These are phyloP conservation scores for Bipolaris cookei DNA, from an alignment of 2,329 filamentous ascomycete genomes.

Conservation along the genomic window DNA sequence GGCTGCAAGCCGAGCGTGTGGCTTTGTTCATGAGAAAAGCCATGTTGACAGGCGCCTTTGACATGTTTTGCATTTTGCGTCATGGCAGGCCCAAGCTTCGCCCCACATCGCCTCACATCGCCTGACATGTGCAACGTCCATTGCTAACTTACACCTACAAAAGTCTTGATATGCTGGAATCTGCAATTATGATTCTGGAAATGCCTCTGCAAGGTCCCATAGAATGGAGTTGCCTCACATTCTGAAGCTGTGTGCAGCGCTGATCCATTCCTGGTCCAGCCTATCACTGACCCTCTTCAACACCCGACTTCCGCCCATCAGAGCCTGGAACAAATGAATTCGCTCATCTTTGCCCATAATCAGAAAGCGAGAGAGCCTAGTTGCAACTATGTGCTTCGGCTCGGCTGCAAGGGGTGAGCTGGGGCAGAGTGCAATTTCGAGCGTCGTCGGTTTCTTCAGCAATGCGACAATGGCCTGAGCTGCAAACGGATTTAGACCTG, in stretches of 20 bases:
- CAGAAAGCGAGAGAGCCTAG: slow-evolving; percentile 63
- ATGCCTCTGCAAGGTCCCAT: not conserved
- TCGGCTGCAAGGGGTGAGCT: slow-evolving; percentile 5
- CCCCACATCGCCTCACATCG: slow-evolving; percentile 6
- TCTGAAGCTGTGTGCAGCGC: slow-evolving; percentile 44
- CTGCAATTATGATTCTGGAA: not conserved
- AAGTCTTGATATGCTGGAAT: not conserved
- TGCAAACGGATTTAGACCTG: slow-evolving; percentile 74
- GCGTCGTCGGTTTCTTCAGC: slow-evolving; percentile 30
- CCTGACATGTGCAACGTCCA: not conserved
- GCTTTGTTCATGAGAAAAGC: slow-evolving; percentile 3
- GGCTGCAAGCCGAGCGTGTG: slow-evolving; percentile 4
- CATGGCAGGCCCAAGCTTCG: slow-evolving; percentile 24
- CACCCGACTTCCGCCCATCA: slow-evolving; percentile 63
- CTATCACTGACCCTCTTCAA: slow-evolving; percentile 59
- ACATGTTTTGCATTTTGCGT: slow-evolving; percentile 31
- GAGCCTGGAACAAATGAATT: slow-evolving; percentile 55
- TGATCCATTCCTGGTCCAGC: slow-evolving; percentile 60
- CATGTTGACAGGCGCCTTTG: slow-evolving; percentile 17
- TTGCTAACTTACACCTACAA: not conserved
- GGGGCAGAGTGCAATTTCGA: slow-evolving; percentile 12
- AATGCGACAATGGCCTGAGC: slow-evolving; percentile 67
- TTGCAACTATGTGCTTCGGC: slow-evolving; percentile 14
- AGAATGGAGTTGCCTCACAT: slow-evolving; percentile 14
- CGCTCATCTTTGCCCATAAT: slow-evolving; percentile 62